Conservation (phyloP, 2,329 filamentous ascomycete genomes). For the Zymoseptoria brevis region DNA sequence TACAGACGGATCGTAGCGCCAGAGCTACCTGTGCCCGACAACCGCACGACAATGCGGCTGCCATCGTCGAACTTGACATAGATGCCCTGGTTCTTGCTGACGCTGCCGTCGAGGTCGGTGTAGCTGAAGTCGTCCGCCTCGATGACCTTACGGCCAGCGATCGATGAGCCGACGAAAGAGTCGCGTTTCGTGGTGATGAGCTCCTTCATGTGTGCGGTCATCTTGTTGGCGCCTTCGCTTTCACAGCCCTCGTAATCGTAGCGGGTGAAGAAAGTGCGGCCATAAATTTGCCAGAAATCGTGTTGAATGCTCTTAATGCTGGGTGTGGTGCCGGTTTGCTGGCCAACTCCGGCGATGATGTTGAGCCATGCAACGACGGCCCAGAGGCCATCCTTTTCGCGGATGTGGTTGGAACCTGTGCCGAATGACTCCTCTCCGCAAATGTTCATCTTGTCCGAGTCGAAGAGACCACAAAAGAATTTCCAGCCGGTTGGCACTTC, state of each 20-base stretch:
- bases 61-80: conserved; percentile 92
- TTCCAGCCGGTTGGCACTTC: conserved; percentile 99
- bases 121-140: conserved; percentile 96
- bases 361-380: conserved; percentile 96
- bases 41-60: conserved; percentile 86
- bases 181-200: conserved; percentile 61
- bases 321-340: conserved; percentile 70
- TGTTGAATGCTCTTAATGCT: conserved; percentile 95
- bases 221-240: conserved; percentile 81
- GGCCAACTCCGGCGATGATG: conserved; percentile 89
- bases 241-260: conserved; percentile 98
- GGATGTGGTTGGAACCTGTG: conserved; percentile 96
- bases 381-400: conserved; percentile 98
- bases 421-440: conserved; percentile 98
- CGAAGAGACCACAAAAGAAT: conserved; percentile 95
- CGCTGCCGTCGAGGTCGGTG: conserved; percentile 95
- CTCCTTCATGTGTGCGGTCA: conserved; percentile 71
- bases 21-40: conserved; percentile 90
- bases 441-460: conserved; percentile 92
- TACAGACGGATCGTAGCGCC: conserved; percentile 96
- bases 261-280: conserved; percentile 96
- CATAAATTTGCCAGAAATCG: conserved; percentile 94
- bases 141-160: conserved; percentile 73
- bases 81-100: conserved; percentile 91
- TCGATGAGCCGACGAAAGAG: conserved; percentile 75